Evolutionary conservation across 2,329 filamentous ascomycete genomes (phyloP).

Genomic region (Stachybotrys elegans): DNA sequence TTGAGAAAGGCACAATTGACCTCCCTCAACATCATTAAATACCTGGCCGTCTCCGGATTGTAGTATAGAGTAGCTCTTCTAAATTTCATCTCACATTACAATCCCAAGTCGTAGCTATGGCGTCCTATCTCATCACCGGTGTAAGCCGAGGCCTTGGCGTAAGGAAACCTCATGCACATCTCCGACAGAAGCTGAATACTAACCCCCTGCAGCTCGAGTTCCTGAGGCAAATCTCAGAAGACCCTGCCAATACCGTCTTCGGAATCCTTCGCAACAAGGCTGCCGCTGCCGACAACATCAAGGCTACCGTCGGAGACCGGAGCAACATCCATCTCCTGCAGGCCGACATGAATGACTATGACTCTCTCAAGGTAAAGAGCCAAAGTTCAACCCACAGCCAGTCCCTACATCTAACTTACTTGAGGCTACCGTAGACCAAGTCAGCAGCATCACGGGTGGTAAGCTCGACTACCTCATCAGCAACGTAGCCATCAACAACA

Average conservation of each 20-base stretch:
- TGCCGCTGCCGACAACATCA: constrained; percentile 29
- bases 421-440: constrained; percentile 19
- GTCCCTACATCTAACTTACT: no score
- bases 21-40: no score
- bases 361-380: constrained; percentile 4
- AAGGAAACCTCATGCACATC: neutral
- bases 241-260: constrained; percentile 33
- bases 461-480: constrained; percentile 45
- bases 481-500: constrained; percentile 37
- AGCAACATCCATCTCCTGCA: constrained; percentile 7
- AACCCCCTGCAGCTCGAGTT: constrained; percentile 20
- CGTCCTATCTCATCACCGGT: constrained; percentile 10
- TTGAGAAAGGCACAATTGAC: no score
- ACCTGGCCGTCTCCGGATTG: no score
- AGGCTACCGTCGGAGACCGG: constrained; percentile 19
- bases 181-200: neutral
- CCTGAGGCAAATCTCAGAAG: constrained; percentile 33
- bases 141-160: constrained; percentile 10
- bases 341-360: constrained; percentile 7
- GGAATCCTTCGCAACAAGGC: constrained; percentile 38
- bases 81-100: no score
- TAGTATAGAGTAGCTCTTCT: no score
- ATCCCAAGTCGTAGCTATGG: no score
- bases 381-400: neutral
- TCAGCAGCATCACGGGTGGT: constrained; percentile 23